Percentiles rank a stretch among this genome's conserved stretches.
Conservation (phyloP, 495 filamentous ascomycete genomes). For the Hyaloscypha hepaticicola region DNA sequence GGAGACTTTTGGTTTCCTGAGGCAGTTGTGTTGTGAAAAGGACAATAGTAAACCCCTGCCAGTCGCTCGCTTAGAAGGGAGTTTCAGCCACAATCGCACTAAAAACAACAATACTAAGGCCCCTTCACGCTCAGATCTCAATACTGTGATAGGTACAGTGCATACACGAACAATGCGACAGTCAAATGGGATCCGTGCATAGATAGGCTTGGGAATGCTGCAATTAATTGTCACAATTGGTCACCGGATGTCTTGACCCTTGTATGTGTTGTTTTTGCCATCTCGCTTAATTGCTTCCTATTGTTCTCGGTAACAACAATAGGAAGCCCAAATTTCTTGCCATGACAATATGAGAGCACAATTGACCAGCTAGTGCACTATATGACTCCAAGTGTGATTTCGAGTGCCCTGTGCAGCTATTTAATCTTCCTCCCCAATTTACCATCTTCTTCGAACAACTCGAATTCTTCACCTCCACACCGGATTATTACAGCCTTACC, state of each 20-base stretch:
- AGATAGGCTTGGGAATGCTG: no score
- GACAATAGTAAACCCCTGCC: no score
- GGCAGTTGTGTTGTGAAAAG: no score
- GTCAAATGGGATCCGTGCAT: not conserved
- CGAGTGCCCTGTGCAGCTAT: not conserved
- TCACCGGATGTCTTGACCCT: not conserved
- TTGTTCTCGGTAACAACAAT: not conserved
- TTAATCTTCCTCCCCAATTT: not conserved
- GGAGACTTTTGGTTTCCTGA: no score
- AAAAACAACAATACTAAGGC: no score
- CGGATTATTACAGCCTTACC: not conserved
- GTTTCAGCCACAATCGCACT: no score
- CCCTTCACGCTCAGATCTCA: no score
- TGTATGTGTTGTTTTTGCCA: not conserved
- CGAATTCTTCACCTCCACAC: not conserved
- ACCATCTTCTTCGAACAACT: not conserved
- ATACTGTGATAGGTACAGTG: not conserved
- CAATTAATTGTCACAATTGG: no score
- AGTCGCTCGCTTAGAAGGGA: no score
- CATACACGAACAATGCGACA: not conserved
- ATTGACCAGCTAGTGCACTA: not conserved
- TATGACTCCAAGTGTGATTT: not conserved
- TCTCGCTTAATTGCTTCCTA: not conserved
- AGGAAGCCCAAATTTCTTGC: not conserved
- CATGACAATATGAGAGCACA: not conserved